Evolutionary conservation across 1,139 yeast species (phyloP), one percentile per base, ranked within the genome.

Genomic region (Waltiozyma sp.): DNA sequence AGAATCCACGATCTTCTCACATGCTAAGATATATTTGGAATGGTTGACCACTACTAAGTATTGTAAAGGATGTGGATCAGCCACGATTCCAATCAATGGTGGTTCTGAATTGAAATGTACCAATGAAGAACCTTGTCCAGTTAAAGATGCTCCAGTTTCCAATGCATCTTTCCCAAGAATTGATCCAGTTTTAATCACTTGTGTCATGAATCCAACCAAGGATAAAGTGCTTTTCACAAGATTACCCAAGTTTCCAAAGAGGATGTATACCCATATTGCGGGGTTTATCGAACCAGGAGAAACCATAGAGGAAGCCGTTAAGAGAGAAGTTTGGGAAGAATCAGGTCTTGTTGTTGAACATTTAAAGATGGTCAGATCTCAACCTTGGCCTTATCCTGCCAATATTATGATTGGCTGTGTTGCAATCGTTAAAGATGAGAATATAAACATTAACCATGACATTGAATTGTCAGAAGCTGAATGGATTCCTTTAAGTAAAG

Each of bases 251-350:
- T 68, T 68, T 49, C 70, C 73, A 9, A 54, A 50, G 38, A 65
- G 63, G 37, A 73, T 84, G 75, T 89, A 81, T 62, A 74, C 94
- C 4, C 84, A 95, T 56, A 75, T 94, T 43, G 95, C 97, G 1
- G 98, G 98, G 3, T 89, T 89, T 59, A 78, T 91, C 75, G 98
- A 89, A 62, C 96, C 96, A 0, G 86, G 89, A 31, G 98, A 89
- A 63, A 80, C 94, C 1, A 78, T 89, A 19, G 97, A 89, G 61
- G 81, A 79, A 40, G 93, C 96, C 11, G 87, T 91, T 34, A 72
- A 79, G 40, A 69, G 98, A 46, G 98, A 89, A 59, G 83, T 86
- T 28, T 88, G 94, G 88, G 98, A 89, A 60, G 98, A 89, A 62
- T 77, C 96, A 3, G 98, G 98, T 2, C 81, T 88, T 28, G 68